phyloP scores from a whole-genome alignment of 129 eudicot species.

The Lonicera japonica region DNA sequence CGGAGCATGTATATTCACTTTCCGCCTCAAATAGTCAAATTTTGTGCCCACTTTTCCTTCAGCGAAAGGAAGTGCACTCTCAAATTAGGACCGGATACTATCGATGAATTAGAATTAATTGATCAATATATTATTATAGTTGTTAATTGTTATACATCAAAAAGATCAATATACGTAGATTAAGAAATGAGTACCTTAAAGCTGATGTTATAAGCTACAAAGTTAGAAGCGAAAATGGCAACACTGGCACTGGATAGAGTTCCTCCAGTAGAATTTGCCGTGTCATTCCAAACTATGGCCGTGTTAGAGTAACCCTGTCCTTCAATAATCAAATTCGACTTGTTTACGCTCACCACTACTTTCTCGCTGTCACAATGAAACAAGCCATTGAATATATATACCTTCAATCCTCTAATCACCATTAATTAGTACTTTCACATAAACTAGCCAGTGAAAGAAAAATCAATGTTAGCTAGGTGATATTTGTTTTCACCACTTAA shows the following conservation, averaged over 20 bases:
- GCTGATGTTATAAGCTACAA: constrained; percentile 81
- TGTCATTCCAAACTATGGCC: constrained; percentile 74
- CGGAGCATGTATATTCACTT: too few relatives aligned
- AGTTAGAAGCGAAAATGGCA: constrained; percentile 50
- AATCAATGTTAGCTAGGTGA: too few relatives aligned
- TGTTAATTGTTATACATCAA: too few relatives aligned
- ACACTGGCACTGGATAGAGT: constrained; percentile 57
- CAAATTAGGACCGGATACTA: not conserved
- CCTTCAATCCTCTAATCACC: not conserved
- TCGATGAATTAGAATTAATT: too few relatives aligned
- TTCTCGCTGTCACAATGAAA: constrained; percentile 59
- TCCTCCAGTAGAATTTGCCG: constrained; percentile 84
- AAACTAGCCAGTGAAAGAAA: too few relatives aligned
- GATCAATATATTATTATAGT: too few relatives aligned
- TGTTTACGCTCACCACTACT: constrained; percentile 40
- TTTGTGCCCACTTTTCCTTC: not conserved
- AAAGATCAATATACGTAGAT: not conserved
- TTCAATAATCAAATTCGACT: constrained; percentile 63
- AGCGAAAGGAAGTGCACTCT: not conserved
- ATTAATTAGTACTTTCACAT: too few relatives aligned
- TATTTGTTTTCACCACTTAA: too few relatives aligned
- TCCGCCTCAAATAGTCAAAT: not conserved
- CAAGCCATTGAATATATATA: not conserved
- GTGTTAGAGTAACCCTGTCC: constrained; percentile 85
- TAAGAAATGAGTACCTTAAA: constrained; percentile 44